Base-by-base conservation (phyloP, 352 stramenopile species). In the Pythium vanterpoolii region DNA sequence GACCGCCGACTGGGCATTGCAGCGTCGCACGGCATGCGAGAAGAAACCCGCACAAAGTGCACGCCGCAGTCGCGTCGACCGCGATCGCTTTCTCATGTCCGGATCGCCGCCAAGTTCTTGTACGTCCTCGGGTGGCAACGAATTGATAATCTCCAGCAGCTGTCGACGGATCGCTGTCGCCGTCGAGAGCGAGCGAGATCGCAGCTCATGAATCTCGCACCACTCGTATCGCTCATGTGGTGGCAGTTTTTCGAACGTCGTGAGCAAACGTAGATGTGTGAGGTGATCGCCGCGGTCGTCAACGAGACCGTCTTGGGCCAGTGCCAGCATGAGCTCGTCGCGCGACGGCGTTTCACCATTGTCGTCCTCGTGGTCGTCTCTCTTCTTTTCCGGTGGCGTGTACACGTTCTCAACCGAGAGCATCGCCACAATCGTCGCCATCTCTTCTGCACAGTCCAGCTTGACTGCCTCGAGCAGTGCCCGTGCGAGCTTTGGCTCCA, bases 381-480 rank as follows among this genome's bases (percentile, higher is more conserved):
- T 68, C n/a, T 57, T 30, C 19, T 61, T 34, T 16, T 42, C 54
- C 13, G 62, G 56, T 8, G 79, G 68, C 31, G 76, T 55, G 46
- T 94, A 95, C 13, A 95, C 60, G 31, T 79, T 86, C 36, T 97
- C 89, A 1, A 86, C 81, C 23, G 79, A 92, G 19, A 95, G 72
- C 89, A 97, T 96, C 9, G 87, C 73, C 16, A 90, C 84, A 9
- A 96, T 72, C 38, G 71, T 60, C 16, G 82, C 75, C 72, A 90
- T 85, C 24, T 93, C 84, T 5, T 58, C 63, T 26, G 54, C 75
- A 51, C 87, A 96, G 11, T 72, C 66, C 3, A 90, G 55, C 14
- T 66, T 40, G 16, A 90, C 57, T 0, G 82, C 79, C 38, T 90
- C 78, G 14, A 96, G 68, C 30, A 97, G 53, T 26, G 75, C 76